Percentiles rank a stretch among this genome's conserved stretches.
Conservation (phyloP, 805 yeast species). For the Zygotorulaspora florentina region DNA sequence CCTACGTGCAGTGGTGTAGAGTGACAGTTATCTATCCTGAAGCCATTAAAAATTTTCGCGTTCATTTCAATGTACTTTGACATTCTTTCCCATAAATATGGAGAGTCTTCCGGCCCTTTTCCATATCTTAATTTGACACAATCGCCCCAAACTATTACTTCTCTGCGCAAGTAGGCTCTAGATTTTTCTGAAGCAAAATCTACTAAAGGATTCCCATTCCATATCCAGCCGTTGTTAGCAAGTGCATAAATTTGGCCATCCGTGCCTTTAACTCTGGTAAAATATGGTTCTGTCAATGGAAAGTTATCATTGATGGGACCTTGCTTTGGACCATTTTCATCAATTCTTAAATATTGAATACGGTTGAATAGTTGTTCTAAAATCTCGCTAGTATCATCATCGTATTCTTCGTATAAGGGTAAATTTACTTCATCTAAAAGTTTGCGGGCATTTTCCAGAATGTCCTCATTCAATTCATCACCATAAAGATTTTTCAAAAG, state of each 20-base stretch:
- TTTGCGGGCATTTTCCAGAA: conserved; percentile 41
- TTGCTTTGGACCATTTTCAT: conserved; percentile 72
- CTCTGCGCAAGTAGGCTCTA: conserved; percentile 81
- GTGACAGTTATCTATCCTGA: conserved; percentile 92
- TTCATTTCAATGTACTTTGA: conserved; percentile 63
- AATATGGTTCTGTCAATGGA: conserved; percentile 83
- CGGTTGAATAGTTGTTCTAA: conserved; percentile 70
- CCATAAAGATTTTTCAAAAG: conserved; percentile 43
- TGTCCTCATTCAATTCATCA: conserved; percentile 31
- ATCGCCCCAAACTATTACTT: conserved; percentile 96
- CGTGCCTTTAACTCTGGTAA: conserved; percentile 58
- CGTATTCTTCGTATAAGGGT: conserved; percentile 67
- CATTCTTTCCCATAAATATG: conserved; percentile 87
- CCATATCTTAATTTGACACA: conserved; percentile 94
- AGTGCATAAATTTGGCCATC: conserved; percentile 62
- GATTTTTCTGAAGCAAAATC: conserved; percentile 85
- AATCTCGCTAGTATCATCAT: conserved; percentile 64
- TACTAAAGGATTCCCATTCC: conserved; percentile 92
- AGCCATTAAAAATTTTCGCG: conserved; percentile 77
- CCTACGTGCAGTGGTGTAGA: conserved; percentile 96
- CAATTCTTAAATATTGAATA: conserved; percentile 70
- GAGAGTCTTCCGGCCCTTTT: conserved; percentile 69
- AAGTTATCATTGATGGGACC: conserved; percentile 55
- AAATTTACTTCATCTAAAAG: conserved; percentile 76
- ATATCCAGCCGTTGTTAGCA: conserved; percentile 97